phyloP scores from a whole-genome alignment of 768 basidiomycete genomes.

The Hericium alpestre region DNA sequence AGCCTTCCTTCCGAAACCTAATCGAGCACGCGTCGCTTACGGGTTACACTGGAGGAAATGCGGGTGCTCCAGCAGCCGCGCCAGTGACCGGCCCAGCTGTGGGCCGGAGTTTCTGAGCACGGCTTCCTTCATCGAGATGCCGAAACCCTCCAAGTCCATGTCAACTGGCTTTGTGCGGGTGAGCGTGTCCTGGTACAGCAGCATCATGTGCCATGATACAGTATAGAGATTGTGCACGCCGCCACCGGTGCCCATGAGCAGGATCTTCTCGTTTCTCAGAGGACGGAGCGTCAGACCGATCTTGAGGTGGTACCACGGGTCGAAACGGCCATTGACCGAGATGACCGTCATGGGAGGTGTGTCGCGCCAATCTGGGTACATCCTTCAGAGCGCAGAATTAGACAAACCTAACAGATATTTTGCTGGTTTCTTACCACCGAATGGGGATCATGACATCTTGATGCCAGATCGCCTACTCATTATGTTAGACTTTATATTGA shows the following conservation, averaged over 20 bases:
- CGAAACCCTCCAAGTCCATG: constrained; percentile 1
- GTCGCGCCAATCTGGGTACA: constrained; percentile 3
- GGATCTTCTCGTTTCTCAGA: constrained; percentile 1
- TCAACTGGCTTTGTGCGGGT: constrained; percentile 3
- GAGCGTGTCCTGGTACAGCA: constrained; percentile 4
- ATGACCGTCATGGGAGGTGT: constrained; percentile 5
- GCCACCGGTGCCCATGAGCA: constrained; percentile 3
- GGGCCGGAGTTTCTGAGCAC: constrained; percentile 2
- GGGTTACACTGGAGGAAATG: constrained; percentile 5
- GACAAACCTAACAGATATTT: neutral
- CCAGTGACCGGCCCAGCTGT: neutral
- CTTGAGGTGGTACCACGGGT: constrained; percentile 3
- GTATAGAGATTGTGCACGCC: constrained; percentile 4
- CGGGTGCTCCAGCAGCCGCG: constrained; percentile 3
- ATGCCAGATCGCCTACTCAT: constrained; percentile 2
- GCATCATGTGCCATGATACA: constrained; percentile 2
- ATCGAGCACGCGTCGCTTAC: neutral
- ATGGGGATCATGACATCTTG: constrained; percentile 6
- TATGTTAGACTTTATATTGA: neutral
- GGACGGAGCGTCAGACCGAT: constrained; percentile 2
- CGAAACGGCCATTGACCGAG: constrained; percentile 5
- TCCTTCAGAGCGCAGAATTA: neutral
- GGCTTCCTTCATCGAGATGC: constrained; percentile 2
- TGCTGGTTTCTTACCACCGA: neutral
- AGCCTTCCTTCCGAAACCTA: neutral